Evolutionary conservation across 2,329 filamentous ascomycete genomes (phyloP).

Genomic region (Periconia sp.): DNA sequence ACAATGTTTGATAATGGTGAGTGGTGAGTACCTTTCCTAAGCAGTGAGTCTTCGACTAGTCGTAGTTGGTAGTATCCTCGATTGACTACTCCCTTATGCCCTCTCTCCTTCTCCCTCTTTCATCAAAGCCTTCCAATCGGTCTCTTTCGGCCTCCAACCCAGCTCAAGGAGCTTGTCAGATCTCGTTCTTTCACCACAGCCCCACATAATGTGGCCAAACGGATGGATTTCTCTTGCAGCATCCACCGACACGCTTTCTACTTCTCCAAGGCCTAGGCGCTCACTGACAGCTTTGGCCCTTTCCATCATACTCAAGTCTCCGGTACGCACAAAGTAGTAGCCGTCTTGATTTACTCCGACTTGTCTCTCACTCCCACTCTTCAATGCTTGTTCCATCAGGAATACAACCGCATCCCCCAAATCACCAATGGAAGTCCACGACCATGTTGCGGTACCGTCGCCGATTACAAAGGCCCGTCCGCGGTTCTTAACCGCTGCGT

Average conservation of each 20-base stretch:
- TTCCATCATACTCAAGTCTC: conserved; percentile 17
- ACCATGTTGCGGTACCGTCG: conserved; percentile 14
- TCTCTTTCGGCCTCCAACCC: conserved; percentile 16
- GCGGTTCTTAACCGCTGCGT: conserved; percentile 14
- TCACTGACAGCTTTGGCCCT: conserved; percentile 15
- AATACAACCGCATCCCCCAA: conserved; percentile 16
- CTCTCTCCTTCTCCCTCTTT: conserved; percentile 14
- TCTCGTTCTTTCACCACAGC: conserved; percentile 15
- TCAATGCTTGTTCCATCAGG: conserved; percentile 15
- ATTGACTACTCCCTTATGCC: conserved; percentile 16
- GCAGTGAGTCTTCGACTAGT: too few species aligned
- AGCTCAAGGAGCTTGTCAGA: conserved; percentile 14
- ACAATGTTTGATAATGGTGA: too few species aligned
- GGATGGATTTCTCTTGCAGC: conserved; percentile 14
- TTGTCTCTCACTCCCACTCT: conserved; percentile 13
- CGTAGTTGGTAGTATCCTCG: conserved; percentile 10
- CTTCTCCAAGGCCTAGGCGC: conserved; percentile 14
- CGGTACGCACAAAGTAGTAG: conserved; percentile 16
- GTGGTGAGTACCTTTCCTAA: too few species aligned
- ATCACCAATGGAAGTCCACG: conserved; percentile 15
- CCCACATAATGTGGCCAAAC: conserved; percentile 16
- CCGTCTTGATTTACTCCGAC: conserved; percentile 14
- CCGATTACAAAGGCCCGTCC: conserved; percentile 14
- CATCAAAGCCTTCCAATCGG: conserved; percentile 17
- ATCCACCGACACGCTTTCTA: conserved; percentile 11